Conservation (phyloP, 2,329 filamentous ascomycete genomes). For the Davidsoniella eucalypti region DNA sequence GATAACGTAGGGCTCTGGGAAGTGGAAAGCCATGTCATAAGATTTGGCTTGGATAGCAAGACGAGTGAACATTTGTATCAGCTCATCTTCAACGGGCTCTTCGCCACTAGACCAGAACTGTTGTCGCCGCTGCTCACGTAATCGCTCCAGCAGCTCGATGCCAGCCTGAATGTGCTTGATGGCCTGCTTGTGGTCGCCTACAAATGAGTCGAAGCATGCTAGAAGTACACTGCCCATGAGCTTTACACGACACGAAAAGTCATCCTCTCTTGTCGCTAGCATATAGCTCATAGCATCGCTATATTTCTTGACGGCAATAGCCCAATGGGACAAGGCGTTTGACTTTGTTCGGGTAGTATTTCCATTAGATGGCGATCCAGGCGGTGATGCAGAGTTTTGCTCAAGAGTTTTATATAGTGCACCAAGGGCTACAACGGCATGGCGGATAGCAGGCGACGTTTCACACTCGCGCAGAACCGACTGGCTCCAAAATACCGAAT, state of each 20-base stretch:
- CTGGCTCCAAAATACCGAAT: slow-evolving; percentile 47
- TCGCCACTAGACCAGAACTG: slow-evolving; percentile 16
- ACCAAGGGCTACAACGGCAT: slow-evolving; percentile 49
- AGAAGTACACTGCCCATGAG: slow-evolving; percentile 50
- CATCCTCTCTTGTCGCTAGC: too few relatives aligned
- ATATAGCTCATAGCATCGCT: slow-evolving; percentile 35
- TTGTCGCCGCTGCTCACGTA: slow-evolving; percentile 28
- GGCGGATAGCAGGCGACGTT: slow-evolving; percentile 41
- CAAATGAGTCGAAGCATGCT: slow-evolving; percentile 52
- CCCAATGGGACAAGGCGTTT: slow-evolving; percentile 34
- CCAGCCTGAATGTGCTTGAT: slow-evolving; percentile 45
- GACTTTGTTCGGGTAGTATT: slow-evolving; percentile 18
- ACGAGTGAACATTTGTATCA: slow-evolving; percentile 46
- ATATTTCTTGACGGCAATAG: slow-evolving; percentile 44
- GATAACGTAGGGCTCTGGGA: slow-evolving; percentile 45
- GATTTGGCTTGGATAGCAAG: slow-evolving; percentile 50
- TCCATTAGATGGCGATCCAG: slow-evolving; percentile 25
- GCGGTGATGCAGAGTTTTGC: slow-evolving; percentile 34
- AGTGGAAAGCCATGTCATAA: slow-evolving; percentile 53
- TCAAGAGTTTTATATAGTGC: slow-evolving; percentile 52
- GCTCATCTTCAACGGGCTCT: slow-evolving; percentile 38
- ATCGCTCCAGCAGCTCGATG: slow-evolving; percentile 34
- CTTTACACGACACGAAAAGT: slow-evolving; percentile 24
- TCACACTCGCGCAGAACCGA: slow-evolving; percentile 48
- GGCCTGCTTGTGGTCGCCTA: slow-evolving; percentile 44